Evolutionary conservation across 208 protist species (phyloP).

Genomic region (Acanthamoeba sp.): DNA sequence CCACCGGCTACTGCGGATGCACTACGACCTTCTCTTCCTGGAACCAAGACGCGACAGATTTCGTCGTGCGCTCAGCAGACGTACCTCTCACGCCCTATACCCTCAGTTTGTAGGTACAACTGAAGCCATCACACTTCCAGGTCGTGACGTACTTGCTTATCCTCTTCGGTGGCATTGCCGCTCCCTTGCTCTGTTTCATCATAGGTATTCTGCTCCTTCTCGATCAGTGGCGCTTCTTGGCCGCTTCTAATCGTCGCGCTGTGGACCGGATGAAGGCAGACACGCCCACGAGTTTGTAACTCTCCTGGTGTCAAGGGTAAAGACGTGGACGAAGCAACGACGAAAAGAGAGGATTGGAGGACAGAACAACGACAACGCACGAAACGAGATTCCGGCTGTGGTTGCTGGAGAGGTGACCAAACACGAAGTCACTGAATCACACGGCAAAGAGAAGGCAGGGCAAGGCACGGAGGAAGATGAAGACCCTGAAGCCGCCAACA

Average conservation of each 20-base stretch:
- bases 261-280: no score
- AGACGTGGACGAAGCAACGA: neutral
- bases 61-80: neutral
- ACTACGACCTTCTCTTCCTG: conserved; percentile 69
- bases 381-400: neutral
- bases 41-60: conserved; percentile 35
- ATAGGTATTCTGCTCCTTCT: neutral
- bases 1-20: conserved; percentile 67
- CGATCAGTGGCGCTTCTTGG: neutral
- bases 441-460: neutral
- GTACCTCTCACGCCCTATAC: neutral
- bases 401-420: neutral
- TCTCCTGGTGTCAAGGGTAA: neutral
- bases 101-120: neutral
- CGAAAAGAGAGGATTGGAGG: neutral
- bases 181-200: conserved; percentile 19
- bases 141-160: conserved; percentile 19
- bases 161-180: conserved; percentile 2
- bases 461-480: neutral
- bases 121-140: neutral
- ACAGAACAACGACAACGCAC: neutral
- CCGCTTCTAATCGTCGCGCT: no score
- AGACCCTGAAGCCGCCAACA: neutral
- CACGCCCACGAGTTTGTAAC: neutral
- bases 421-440: neutral